Conservation (phyloP, 768 basidiomycete genomes). For the Russula ochroleuca region DNA sequence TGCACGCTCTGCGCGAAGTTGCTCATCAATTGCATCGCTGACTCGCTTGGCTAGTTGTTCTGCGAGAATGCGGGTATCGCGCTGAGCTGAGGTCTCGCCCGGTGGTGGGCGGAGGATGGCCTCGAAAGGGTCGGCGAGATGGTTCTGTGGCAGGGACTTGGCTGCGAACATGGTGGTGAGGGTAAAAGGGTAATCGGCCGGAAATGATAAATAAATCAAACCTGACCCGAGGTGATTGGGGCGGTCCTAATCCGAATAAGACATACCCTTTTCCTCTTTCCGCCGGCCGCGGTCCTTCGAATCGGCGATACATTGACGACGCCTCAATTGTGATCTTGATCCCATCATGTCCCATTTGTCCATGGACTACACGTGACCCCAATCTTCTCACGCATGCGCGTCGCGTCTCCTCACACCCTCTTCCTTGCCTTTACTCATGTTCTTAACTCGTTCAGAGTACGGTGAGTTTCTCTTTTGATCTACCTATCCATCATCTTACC, state of each 20-base stretch:
- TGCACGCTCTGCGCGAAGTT: slow-evolving; percentile 61
- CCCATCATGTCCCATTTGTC: background rate
- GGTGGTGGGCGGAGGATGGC: slow-evolving; percentile 63
- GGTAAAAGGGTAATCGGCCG: background rate
- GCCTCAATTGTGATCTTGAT: too few relatives aligned
- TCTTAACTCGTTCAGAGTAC: slow-evolving; percentile 94
- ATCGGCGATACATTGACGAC: background rate
- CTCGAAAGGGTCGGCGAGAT: slow-evolving; percentile 63
- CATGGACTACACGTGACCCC: slow-evolving; percentile 11
- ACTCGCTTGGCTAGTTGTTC: slow-evolving; percentile 70
- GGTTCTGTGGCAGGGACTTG: slow-evolving; percentile 16
- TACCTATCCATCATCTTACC: slow-evolving; percentile 8
- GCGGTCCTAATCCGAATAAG: background rate
- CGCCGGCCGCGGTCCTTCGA: background rate
- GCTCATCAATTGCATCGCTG: slow-evolving; percentile 75
- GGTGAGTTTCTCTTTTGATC: slow-evolving; percentile 41
- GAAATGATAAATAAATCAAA: background rate
- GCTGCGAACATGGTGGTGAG: slow-evolving; percentile 21
- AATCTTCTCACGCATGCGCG: slow-evolving; percentile 21
- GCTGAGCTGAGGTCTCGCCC: slow-evolving; percentile 65
- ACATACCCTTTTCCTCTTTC: background rate
- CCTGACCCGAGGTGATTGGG: background rate
- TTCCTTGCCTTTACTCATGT: slow-evolving; percentile 48
- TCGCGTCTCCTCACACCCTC: slow-evolving; percentile 16
- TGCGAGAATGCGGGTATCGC: slow-evolving; percentile 57